Conservation (phyloP, 148 eudicot genomes). For the Polygonum maritimum region DNA sequence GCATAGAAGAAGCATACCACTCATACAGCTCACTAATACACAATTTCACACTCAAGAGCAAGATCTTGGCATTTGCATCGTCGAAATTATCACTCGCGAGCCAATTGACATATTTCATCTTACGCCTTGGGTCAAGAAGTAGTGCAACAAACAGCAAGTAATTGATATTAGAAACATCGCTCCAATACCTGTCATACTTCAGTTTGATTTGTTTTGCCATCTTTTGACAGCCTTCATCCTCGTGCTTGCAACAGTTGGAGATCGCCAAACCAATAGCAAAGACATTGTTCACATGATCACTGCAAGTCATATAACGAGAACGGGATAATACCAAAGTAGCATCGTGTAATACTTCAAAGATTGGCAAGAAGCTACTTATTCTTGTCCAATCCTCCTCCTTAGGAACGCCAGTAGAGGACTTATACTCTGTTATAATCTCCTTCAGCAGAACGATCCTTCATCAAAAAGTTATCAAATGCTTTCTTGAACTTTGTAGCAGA, state of each 20-base stretch:
- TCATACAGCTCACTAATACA: not conserved
- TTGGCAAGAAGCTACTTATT: not conserved
- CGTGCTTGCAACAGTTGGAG: not conserved
- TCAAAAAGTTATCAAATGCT: not conserved
- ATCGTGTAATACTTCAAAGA: not conserved
- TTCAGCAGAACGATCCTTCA: not conserved
- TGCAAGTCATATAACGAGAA: not conserved
- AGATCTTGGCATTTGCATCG: not conserved
- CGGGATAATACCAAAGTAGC: not conserved
- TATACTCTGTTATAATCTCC: not conserved
- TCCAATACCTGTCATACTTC: slow-evolving; percentile 3
- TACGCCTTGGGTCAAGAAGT: slow-evolving; percentile 3
- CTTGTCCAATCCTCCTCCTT: not conserved
- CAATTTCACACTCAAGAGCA: not conserved
- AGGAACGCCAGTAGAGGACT: not conserved
- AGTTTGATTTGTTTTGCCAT: slow-evolving; percentile 1
- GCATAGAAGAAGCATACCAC: not conserved
- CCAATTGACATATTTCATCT: not conserved
- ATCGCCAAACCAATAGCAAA: slow-evolving; percentile 2
- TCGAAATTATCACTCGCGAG: not conserved
- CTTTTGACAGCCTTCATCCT: not conserved
- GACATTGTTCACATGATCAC: not conserved
- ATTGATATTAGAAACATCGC: not conserved
- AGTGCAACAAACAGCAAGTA: not conserved
- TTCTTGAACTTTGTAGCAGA: not conserved